Evolutionary conservation across 2,329 filamentous ascomycete genomes (phyloP).

Genomic region (Thielaviopsis euricoi): DNA sequence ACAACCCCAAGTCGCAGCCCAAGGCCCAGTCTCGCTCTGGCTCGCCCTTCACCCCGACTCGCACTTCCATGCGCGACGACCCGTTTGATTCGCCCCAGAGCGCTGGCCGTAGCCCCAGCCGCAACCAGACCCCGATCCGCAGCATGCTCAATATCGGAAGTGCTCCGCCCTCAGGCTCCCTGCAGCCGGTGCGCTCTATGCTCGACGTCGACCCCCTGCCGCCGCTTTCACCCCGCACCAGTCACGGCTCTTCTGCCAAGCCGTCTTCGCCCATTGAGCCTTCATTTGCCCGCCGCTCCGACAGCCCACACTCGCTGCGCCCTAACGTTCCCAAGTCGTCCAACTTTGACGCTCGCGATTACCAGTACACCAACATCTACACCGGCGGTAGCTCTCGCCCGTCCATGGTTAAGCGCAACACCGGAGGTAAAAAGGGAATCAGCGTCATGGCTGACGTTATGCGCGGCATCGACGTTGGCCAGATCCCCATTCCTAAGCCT

Average conservation of each 20-base stretch:
- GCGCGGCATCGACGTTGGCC: conserved; percentile 32
- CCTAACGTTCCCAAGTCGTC: conserved; percentile 15
- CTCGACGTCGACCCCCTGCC: conserved; percentile 26
- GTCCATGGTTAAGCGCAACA: conserved; percentile 33
- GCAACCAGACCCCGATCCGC: conserved; percentile 36
- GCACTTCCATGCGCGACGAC: conserved; percentile 37
- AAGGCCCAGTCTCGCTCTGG: conserved; percentile 14
- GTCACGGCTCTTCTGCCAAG: conserved; percentile 6
- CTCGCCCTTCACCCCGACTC: conserved; percentile 54
- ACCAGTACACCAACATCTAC: conserved; percentile 45
- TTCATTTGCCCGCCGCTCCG: conserved; percentile 3
- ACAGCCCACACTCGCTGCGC: conserved; percentile 18
- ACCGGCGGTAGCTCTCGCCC: conserved; percentile 31
- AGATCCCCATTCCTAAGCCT: conserved; percentile 30
- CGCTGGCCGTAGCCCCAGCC: conserved; percentile 14
- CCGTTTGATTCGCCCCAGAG: conserved; percentile 6
- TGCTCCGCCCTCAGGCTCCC: conserved; percentile 21
- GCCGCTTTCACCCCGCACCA: conserved; percentile 8
- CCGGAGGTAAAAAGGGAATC: conserved; percentile 24
- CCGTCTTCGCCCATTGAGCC: conserved; percentile 6
- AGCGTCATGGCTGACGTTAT: conserved; percentile 35
- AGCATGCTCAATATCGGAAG: conserved; percentile 47
- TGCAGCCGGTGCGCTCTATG: conserved; percentile 32
- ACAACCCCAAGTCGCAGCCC: conserved; percentile 24
- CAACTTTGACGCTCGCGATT: conserved; percentile 31